Evolutionary conservation across 768 basidiomycete genomes (phyloP).

Genomic region (Terana coerulea): DNA sequence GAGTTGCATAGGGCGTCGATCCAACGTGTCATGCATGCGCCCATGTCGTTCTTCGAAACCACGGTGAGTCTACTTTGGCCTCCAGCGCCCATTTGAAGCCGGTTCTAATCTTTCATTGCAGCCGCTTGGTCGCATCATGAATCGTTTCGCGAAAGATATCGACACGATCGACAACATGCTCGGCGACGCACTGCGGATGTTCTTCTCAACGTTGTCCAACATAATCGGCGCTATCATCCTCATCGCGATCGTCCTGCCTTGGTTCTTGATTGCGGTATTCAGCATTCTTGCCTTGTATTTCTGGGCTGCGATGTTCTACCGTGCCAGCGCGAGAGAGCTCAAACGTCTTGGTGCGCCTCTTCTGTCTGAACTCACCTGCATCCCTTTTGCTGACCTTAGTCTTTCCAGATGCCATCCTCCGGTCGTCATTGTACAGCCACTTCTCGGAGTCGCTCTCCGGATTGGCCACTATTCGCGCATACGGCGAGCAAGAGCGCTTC

Average conservation of each 20-base stretch:
- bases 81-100: neutral
- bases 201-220: constrained; percentile 54
- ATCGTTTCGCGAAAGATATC: constrained; percentile 85
- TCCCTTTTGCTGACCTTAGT: constrained; percentile 20
- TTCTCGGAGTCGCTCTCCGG: constrained; percentile 91
- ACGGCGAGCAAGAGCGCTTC: constrained; percentile 78
- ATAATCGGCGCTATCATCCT: constrained; percentile 77
- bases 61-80: constrained; percentile 41
- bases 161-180: constrained; percentile 78
- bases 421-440: constrained; percentile 85
- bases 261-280: constrained; percentile 77
- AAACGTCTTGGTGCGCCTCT: constrained; percentile 41
- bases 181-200: constrained; percentile 73
- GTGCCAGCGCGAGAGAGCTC: constrained; percentile 80
- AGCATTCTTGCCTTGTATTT: constrained; percentile 58
- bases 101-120: constrained; percentile 15
- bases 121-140: constrained; percentile 86
- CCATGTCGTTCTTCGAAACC: constrained; percentile 89
- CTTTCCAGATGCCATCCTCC: constrained; percentile 80
- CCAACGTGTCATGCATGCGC: constrained; percentile 72
- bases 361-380: neutral
- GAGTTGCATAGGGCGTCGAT: constrained; percentile 58
- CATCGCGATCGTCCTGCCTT: constrained; percentile 73
- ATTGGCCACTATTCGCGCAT: constrained; percentile 83
- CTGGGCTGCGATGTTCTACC: constrained; percentile 78